Evolutionary conservation across 441 rosid species (phyloP).

Genomic region (Gossypium aridum): DNA sequence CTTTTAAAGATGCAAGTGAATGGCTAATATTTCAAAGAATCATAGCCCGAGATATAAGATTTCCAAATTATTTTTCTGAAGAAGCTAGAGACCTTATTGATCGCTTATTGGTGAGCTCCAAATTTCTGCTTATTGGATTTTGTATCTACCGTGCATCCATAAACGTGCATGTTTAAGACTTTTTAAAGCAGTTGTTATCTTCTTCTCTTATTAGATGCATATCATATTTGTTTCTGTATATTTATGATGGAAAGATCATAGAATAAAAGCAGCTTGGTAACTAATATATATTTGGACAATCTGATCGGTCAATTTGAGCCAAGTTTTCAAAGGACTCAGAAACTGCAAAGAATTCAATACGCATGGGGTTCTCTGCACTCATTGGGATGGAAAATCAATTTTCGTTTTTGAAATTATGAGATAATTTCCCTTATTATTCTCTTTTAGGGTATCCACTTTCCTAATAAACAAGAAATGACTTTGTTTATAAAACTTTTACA

Average conservation of each 20-base stretch:
- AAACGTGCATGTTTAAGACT: background rate
- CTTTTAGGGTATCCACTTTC: background rate
- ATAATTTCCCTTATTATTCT: background rate
- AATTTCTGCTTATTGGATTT: slow-evolving; percentile 13
- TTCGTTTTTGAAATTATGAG: background rate
- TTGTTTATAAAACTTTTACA: background rate
- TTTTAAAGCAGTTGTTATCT: background rate
- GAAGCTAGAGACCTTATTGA: slow-evolving; percentile 91
- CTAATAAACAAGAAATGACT: background rate
- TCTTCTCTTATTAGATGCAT: background rate
- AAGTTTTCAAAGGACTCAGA: background rate
- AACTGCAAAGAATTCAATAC: background rate
- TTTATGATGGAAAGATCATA: background rate
- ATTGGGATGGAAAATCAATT: background rate
- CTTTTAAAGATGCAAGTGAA: slow-evolving; percentile 98
- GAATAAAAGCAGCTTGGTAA: background rate
- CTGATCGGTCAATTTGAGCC: background rate
- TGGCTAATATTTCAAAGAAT: slow-evolving; percentile 99
- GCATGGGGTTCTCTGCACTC: background rate
- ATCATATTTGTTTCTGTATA: background rate
- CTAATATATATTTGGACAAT: background rate
- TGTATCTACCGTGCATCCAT: background rate
- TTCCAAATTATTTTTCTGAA: slow-evolving; percentile 87
- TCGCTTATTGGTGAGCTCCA: slow-evolving; percentile 60
- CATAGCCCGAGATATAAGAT: slow-evolving; percentile 89